Evolutionary conservation across 2,329 filamentous ascomycete genomes (phyloP), one percentile per base, ranked within the genome.

Genomic region (Didymosphaeria variabile): DNA sequence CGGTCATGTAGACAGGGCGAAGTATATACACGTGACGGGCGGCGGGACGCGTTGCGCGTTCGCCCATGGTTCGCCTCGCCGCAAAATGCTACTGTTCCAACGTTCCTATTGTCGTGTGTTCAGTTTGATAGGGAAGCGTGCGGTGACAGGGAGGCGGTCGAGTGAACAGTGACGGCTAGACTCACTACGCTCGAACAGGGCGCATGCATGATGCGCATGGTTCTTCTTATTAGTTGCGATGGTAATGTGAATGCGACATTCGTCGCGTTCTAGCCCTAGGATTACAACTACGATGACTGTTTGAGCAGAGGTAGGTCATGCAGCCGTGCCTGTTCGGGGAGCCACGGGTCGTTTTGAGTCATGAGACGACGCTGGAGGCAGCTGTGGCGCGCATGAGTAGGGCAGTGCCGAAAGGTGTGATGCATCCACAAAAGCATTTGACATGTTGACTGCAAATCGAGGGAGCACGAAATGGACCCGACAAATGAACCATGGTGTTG

Each of bases 261-360:
- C 21, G 9, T 29, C 21, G 34, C 21, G 9, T 10, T 19, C n/a
- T 26, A 31, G 34, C 23, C 21, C 7, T 26, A n/a, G 13, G 19
- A n/a, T 21, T 34, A 19, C 17, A 34, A n/a, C 12, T 34, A 19
- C 17, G 29, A 50, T 34, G n/a, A 21, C 29, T 34, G 46, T n/a
- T 19, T 7, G 17, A 50, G 29, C 15, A n/a, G 34, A 26, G 6
- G 31, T 23, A 52, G 31, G 32, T 52, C 31, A 36, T 23, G n/a
- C 31, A n/a, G 49, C 32, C 34, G 5, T 32, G 38, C 32, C 26
- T 23, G 5, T 19, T 31, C 23, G 38, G 36, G 23, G 23, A 19
- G 23, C 21, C 51, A 42, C 36, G 51, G 51, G 38, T 31, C 38
- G 13, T n/a, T 10, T 54, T 55, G 38, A 55, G 52, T 55, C 52